These are phyloP conservation scores for Gleditsia sinensis DNA, from an alignment of 306 rosid genomes.

Conservation along the genomic window DNA sequence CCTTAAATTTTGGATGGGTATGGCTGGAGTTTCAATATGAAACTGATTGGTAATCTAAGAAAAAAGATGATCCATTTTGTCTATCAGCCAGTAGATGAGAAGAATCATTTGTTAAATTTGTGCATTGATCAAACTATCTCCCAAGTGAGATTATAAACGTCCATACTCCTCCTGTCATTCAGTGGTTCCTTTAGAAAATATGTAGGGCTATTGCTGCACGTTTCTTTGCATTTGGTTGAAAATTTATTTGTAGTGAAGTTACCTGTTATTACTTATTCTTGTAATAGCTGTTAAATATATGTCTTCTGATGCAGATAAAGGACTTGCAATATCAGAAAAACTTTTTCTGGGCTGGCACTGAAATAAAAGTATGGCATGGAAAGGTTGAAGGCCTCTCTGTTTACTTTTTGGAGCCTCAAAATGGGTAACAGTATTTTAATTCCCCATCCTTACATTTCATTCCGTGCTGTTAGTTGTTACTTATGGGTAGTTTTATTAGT, in stretches of 20 bases:
- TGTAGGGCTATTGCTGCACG: slow-evolving; percentile 7
- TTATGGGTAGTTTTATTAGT: background rate
- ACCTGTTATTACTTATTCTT: slow-evolving; percentile 11
- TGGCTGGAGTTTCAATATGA: slow-evolving; percentile 19
- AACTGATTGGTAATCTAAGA: slow-evolving; percentile 1
- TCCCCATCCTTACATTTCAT: slow-evolving; percentile 14
- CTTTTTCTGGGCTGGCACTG: slow-evolving; percentile 85
- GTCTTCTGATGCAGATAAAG: slow-evolving; percentile 69
- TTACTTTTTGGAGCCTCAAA: slow-evolving; percentile 95
- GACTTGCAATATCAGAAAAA: slow-evolving; percentile 55
- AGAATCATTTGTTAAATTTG: background rate
- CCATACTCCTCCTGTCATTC: background rate
- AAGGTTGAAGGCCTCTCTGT: slow-evolving; percentile 92
- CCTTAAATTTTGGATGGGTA: background rate
- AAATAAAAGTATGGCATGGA: slow-evolving; percentile 92
- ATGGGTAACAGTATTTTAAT: slow-evolving; percentile 61
- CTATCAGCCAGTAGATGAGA: background rate
- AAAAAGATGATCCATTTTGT: background rate
- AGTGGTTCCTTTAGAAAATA: slow-evolving; percentile 23
- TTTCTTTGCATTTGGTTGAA: slow-evolving; percentile 28
- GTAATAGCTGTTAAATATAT: slow-evolving; percentile 18
- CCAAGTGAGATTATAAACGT: background rate
- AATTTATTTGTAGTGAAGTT: slow-evolving; percentile 19
- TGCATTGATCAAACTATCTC: background rate
- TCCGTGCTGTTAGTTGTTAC: background rate